A percentile compares a stretch with the other conserved stretches of the same genome.
These are phyloP conservation scores for Phalaenopsis equestris DNA, from an alignment of 106 monocot species.

Conservation along the genomic window DNA sequence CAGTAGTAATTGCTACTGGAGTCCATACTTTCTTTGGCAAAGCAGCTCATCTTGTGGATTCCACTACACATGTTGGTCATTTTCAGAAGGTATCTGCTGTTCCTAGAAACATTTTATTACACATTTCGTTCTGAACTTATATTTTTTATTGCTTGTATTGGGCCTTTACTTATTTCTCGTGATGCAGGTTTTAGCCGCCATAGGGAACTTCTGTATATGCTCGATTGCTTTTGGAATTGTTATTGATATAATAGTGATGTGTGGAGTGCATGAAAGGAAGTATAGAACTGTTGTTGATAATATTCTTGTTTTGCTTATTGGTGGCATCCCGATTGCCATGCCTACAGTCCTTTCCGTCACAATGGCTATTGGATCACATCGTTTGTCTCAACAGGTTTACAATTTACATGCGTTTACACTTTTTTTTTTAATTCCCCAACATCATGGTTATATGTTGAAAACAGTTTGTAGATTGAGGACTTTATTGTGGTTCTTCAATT, in stretches of 20 bases:
- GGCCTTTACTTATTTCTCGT: background rate
- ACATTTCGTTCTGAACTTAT: background rate
- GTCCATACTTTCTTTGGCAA: slow-evolving; percentile 60
- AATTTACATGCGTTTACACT: background rate
- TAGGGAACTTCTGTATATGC: slow-evolving; percentile 55
- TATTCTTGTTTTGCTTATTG: slow-evolving; percentile 44
- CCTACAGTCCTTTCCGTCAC: slow-evolving; percentile 47
- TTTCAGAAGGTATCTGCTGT: slow-evolving; percentile 42
- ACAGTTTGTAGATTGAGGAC: background rate
- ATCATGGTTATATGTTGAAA: background rate
- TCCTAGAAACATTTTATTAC: background rate
- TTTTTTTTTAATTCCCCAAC: background rate
- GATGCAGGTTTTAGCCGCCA: slow-evolving; percentile 46
- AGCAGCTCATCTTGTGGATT: slow-evolving; percentile 57
- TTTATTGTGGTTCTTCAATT: background rate
- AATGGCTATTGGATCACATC: slow-evolving; percentile 54
- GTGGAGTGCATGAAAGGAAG: slow-evolving; percentile 15
- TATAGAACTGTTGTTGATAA: slow-evolving; percentile 42
- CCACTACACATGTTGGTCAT: slow-evolving; percentile 50
- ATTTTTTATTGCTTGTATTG: background rate
- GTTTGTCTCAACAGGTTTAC: slow-evolving; percentile 36
- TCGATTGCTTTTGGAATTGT: slow-evolving; percentile 47
- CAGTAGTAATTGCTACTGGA: slow-evolving; percentile 56
- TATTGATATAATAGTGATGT: slow-evolving; percentile 42
- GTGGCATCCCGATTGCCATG: slow-evolving; percentile 54